phyloP scores from a whole-genome alignment of 179 eudicot genomes.

The Patellifolia procumbens region DNA sequence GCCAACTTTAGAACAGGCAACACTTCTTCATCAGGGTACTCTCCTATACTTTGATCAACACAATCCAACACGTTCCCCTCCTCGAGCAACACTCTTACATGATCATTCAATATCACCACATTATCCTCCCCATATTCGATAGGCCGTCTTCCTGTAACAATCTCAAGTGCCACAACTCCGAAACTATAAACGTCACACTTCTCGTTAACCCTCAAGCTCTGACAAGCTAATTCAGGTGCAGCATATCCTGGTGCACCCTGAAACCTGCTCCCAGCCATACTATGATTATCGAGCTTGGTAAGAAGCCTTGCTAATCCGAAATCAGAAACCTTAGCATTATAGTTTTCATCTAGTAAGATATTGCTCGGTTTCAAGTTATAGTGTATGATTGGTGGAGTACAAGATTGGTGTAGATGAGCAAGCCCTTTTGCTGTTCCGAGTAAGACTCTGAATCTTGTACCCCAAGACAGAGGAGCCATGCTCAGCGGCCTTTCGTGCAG shows the following conservation, averaged over 20 bases:
- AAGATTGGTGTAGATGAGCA: conserved; percentile 84
- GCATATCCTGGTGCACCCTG: conserved; percentile 84
- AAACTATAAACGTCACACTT: conserved; percentile 90
- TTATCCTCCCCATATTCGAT: conserved; percentile 90
- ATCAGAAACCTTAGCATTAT: conserved; percentile 77
- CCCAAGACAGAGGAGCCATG: conserved; percentile 66
- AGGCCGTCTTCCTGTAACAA: conserved; percentile 80
- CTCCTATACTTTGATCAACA: conserved; percentile 72
- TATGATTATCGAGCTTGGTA: conserved; percentile 58
- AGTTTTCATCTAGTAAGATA: conserved; percentile 68
- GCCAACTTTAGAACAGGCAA: conserved; percentile 87
- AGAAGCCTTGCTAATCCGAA: conserved; percentile 73
- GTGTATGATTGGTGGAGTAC: conserved; percentile 81
- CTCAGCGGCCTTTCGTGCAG: conserved; percentile 59
- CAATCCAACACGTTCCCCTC: conserved; percentile 80
- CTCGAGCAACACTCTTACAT: conserved; percentile 74
- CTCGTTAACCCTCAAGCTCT: conserved; percentile 82
- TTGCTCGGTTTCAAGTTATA: conserved; percentile 89
- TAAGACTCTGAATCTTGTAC: conserved; percentile 65
- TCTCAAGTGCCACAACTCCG: conserved; percentile 77
- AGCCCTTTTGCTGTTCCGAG: conserved; percentile 85
- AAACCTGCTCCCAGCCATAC: conserved; percentile 50
- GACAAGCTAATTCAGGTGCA: conserved; percentile 93
- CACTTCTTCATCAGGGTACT: conserved; percentile 85
- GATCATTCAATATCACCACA: conserved; percentile 71